Evolutionary conservation across 176 grass and related monocot genomes (phyloP), one percentile per base, ranked within the genome.

Genomic region (Triticum monococcum): DNA sequence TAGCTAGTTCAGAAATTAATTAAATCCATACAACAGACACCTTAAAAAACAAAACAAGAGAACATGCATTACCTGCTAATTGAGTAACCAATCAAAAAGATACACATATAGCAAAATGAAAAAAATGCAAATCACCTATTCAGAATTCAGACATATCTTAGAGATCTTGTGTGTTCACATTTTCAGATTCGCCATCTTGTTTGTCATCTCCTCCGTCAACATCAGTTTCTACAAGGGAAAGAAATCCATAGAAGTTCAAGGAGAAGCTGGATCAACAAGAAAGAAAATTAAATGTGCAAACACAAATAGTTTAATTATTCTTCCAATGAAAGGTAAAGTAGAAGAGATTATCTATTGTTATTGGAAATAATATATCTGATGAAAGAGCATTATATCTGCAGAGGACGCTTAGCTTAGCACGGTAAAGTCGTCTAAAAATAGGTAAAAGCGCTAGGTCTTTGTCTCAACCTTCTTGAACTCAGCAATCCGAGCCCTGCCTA

Each of bases 291-390:
- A 68, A 22, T 36, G 8, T 69, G 32, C 32, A 36, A 37, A 37
- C 67, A 38, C 33, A 68, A 35, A 33, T 18, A 71, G 68, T 71
- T 38, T 71, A 40, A 68, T 38, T 6, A 40, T 71, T 71, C 18
- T n/a, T 71, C 37, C 68, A 40, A n/a, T 71, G 7, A n/a, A 71
- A 40, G 33, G 68, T 71, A 38, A 6, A 71, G 33, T 71, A 71
- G 35, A 71, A 40, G 9, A 40, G 35, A 71, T 71, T n/a, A 71
- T n/a, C 35, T 38, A 70, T 12, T 40, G 68, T 71, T n/a, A 71
- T n/a, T 71, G 35, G 33, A 71, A 71, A 70, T 71, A n/a, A 71
- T 71, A 71, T 40, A 71, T 40, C 18, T 40, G 68, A n/a, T 68
- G 66, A 20, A 68, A 68, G 32, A 70, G 33, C 32, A 12, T 38